These are phyloP conservation scores for Cladosporium sp. DNA, from an alignment of 2,329 filamentous ascomycete species.

Conservation along the genomic window DNA sequence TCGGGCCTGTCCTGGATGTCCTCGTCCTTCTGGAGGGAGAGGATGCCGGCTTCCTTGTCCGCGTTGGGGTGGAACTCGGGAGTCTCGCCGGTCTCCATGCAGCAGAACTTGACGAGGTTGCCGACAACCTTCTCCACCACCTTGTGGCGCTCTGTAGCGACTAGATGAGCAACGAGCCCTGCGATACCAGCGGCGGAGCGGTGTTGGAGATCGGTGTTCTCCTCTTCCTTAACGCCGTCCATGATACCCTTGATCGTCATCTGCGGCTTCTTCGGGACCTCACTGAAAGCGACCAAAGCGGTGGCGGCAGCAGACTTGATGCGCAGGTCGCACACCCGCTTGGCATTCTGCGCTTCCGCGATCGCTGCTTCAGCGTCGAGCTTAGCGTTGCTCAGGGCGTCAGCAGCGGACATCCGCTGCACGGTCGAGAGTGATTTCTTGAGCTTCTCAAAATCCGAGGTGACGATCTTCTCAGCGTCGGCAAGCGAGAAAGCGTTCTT, in stretches of 20 bases:
- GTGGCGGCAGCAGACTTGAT: conserved; percentile 82
- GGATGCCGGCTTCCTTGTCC: conserved; percentile 67
- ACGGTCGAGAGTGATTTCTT: conserved; percentile 85
- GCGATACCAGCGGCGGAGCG: conserved; percentile 82
- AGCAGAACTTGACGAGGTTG: conserved; percentile 95
- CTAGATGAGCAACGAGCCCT: conserved; percentile 78
- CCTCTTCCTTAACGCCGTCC: conserved; percentile 95
- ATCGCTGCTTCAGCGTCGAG: conserved; percentile 65
- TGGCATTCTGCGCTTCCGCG: conserved; percentile 69
- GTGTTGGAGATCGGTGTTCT: conserved; percentile 79
- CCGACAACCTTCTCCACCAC: conserved; percentile 94
- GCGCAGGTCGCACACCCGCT: conserved; percentile 75
- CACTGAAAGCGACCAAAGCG: conserved; percentile 78
- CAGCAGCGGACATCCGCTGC: conserved; percentile 74
- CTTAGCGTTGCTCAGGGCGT: conserved; percentile 72
- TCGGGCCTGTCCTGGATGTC: conserved; percentile 89
- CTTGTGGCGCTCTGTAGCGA: conserved; percentile 67
- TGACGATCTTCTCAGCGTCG: conserved; percentile 82
- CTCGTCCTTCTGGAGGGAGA: conserved; percentile 95
- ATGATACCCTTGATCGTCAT: conserved; percentile 93
- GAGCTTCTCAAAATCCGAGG: conserved; percentile 77
- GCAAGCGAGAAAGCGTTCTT: conserved; percentile 84
- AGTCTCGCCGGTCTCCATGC: conserved; percentile 94
- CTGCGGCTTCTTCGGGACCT: conserved; percentile 88
- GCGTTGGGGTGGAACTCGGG: conserved; percentile 88